Evolutionary conservation across 345 rosid species (phyloP).

Genomic region (Garcia nutans): DNA sequence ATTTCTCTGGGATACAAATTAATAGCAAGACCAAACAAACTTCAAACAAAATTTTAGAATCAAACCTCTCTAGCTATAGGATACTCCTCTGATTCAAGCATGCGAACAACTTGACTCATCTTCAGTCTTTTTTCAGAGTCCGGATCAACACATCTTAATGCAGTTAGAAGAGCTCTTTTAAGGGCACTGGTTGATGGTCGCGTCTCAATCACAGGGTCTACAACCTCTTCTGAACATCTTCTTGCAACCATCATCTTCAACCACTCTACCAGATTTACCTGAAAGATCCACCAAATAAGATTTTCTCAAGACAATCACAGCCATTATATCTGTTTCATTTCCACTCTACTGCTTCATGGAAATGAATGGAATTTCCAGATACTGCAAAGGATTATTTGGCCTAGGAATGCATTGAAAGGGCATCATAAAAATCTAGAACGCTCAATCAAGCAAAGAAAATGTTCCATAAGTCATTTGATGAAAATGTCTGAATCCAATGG

Average conservation of each 20-base stretch:
- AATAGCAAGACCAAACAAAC: neutral
- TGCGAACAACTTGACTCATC: conserved; percentile 94
- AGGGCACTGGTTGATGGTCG: conserved; percentile 84
- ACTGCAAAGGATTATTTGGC: neutral
- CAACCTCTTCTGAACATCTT: conserved; percentile 78
- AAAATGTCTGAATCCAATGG: neutral
- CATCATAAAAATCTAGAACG: neutral
- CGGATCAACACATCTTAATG: conserved; percentile 95
- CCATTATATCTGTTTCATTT: no score
- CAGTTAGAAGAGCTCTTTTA: conserved; percentile 86
- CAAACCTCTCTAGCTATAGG: conserved; percentile 83
- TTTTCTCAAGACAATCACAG: conserved; percentile 14
- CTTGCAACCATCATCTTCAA: conserved; percentile 88
- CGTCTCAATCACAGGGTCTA: conserved; percentile 70
- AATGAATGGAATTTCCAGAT: neutral
- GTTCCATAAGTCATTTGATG: neutral
- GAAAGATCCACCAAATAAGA: conserved; percentile 25
- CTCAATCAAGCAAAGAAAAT: neutral
- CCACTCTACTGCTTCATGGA: no score
- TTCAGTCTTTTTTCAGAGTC: conserved; percentile 90
- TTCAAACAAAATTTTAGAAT: conserved; percentile 15
- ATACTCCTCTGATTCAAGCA: conserved; percentile 94
- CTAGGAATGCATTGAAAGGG: neutral
- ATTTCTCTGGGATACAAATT: neutral
- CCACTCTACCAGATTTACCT: conserved; percentile 98